Base-by-base conservation (phyloP, 352 stramenopile genomes). In the Discostella stelligera region DNA sequence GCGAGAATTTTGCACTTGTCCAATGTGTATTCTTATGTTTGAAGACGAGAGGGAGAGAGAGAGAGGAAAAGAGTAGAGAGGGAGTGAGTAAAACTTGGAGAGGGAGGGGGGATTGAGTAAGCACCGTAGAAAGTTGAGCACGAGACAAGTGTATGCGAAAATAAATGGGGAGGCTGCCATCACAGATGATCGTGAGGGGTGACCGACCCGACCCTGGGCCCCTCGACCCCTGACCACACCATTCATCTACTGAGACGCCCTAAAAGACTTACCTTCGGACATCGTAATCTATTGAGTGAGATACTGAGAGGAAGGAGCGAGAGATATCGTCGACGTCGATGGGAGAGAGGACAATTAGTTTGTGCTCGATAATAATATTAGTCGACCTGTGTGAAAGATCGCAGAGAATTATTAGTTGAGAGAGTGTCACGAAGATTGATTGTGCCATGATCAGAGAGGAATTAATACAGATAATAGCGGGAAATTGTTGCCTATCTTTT, bases 1-100 rank as follows among this genome's bases (percentile, higher is more conserved):
- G 73, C 73, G 27, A 81, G 63, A 44, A 81, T 76, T 68, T 73
- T 76, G 73, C 73, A 81, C 55, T 76, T 75, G 11, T 75, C 73
- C 46, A 73, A 52, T 16, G 73, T 76, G 73, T 66, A 81, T 73
- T 81, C 73, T 81, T 21, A 59, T 18, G 55, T 48, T 30, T n/a
- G 53, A 46, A 0, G 21, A 66, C 37, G 27, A 20, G 0, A 18
- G 27, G 39, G 20, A 13, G 30, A 58, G 23, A 48, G 16, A 21
- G 27, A 44, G 5, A 60, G 37, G 53, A 32, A 14, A 46, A 20
- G 20, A 21, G 53, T 14, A 63, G 25, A 25, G n/a, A n/a, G n/a
- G n/a, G n/a, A n/a, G n/a, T n/a, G n/a, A n/a, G n/a, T n/a, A n/a
- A n/a, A n/a, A n/a, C n/a, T n/a, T n/a, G n/a, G n/a, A n/a, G n/a